These are phyloP conservation scores for Blastobotrys persicus DNA, from an alignment of 1,139 yeast genomes.

Conservation along the genomic window DNA sequence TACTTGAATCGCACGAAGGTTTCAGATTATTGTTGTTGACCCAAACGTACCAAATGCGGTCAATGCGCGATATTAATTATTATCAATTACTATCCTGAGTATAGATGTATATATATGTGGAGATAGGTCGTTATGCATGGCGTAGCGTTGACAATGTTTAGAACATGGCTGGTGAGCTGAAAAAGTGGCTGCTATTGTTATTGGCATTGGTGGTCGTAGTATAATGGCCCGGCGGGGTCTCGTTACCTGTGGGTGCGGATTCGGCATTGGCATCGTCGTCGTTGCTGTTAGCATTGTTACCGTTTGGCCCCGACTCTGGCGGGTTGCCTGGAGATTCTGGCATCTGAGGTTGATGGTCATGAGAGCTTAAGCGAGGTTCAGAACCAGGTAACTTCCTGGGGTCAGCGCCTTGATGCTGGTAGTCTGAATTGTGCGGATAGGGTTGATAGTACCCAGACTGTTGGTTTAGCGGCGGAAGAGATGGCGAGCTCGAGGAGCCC, in stretches of 20 bases:
- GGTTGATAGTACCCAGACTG: constrained; percentile 21
- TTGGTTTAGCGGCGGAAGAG: constrained; percentile 23
- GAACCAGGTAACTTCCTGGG: constrained; percentile 26
- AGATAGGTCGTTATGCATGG: background rate
- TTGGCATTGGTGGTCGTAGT: constrained; percentile 4
- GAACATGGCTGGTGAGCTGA: constrained; percentile 8
- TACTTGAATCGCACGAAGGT: background rate
- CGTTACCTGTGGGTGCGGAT: background rate
- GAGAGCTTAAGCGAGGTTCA: background rate
- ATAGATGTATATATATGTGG: constrained; percentile 6
- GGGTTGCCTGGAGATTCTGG: background rate
- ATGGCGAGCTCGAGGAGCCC: constrained; percentile 18
- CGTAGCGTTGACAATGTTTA: background rate
- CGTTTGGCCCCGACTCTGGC: background rate
- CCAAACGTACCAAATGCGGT: background rate
- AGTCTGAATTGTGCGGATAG: constrained; percentile 18
- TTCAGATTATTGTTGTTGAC: no score
- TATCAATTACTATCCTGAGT: background rate
- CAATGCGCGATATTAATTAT: background rate
- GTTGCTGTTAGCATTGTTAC: background rate
- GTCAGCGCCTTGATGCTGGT: constrained; percentile 18
- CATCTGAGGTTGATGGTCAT: background rate
- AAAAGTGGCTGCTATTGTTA: constrained; percentile 3
- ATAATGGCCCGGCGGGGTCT: constrained; percentile 1
- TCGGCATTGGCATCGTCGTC: constrained; percentile 1